Conservation (phyloP, 2,329 filamentous ascomycete genomes). For the Fusarium oxysporum region DNA sequence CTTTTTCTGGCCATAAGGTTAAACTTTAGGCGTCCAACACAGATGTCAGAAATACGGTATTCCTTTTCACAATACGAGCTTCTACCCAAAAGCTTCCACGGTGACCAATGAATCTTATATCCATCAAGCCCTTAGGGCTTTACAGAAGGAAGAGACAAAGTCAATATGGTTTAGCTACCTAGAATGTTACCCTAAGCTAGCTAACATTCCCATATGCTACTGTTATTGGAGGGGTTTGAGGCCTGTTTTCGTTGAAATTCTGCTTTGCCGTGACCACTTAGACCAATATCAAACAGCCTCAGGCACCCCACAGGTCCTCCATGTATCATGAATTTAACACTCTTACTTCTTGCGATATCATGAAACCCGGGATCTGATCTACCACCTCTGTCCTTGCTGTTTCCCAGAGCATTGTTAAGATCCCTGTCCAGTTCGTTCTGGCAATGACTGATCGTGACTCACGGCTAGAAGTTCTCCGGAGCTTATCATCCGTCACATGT, state of each 20-base stretch:
- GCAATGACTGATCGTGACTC: not conserved
- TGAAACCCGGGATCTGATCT: accelerated
- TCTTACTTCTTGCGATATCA: accelerated
- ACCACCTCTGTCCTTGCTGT: not conserved
- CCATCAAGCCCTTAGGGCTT: not conserved
- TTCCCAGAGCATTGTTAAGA: not conserved
- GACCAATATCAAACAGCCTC: not conserved
- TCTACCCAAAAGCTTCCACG: not conserved
- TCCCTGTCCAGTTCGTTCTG: not conserved
- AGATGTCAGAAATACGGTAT: accelerated
- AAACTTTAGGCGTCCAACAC: not conserved
- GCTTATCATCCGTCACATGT: not conserved
- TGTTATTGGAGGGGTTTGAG: not conserved
- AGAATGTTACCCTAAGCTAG: accelerated
- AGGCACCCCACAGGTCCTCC: not conserved
- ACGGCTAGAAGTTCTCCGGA: not conserved
- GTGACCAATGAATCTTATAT: not conserved
- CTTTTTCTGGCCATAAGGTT: accelerated
- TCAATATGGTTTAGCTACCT: not conserved
- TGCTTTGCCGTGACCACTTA: not conserved
- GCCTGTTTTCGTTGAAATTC: not conserved
- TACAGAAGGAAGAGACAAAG: not conserved
- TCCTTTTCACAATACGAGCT: not conserved
- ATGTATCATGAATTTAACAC: too few species aligned
- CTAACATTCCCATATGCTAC: too few species aligned